A percentile compares a stretch with the other conserved stretches of the same genome.
These are phyloP conservation scores for Penicillium sp. DNA, from an alignment of 2,329 filamentous ascomycete species.

Conservation along the genomic window DNA sequence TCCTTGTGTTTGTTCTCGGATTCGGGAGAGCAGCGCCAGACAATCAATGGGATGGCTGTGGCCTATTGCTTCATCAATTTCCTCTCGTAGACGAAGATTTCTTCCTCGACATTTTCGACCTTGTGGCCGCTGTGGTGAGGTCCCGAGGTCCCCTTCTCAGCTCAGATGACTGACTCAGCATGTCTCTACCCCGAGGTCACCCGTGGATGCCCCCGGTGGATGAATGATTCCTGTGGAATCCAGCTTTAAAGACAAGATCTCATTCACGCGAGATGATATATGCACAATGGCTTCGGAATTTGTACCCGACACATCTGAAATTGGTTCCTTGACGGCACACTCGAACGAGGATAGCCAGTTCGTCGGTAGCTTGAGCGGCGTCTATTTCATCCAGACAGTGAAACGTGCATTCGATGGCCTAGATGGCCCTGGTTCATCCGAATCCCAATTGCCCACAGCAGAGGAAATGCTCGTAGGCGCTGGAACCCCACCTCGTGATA, in stretches of 20 bases:
- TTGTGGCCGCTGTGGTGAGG: not conserved
- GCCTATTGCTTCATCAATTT: conserved; percentile 1
- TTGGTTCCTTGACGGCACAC: conserved; percentile 44
- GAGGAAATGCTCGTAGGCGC: conserved; percentile 31
- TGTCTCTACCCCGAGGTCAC: not conserved
- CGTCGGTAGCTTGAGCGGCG: conserved; percentile 52
- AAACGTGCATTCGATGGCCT: conserved; percentile 48
- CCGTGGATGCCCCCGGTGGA: no score
- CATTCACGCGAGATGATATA: not conserved
- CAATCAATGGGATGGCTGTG: conserved; percentile 8
- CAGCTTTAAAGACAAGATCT: not conserved
- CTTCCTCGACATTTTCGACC: not conserved
- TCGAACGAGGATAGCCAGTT: conserved; percentile 50
- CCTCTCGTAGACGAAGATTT: not conserved
- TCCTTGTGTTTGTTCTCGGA: conserved; percentile 1
- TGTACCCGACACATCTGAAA: conserved; percentile 34
- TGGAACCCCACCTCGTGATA: conserved; percentile 22
- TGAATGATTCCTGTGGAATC: not conserved
- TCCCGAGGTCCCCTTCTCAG: no score
- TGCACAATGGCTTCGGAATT: conserved; percentile 18
- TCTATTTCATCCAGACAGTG: conserved; percentile 56
- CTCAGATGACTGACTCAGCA: conserved; percentile 6
- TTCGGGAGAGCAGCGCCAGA: conserved; percentile 2
- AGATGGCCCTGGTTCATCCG: conserved; percentile 17
- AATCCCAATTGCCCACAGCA: conserved; percentile 28